Conservation (phyloP, 2,329 filamentous ascomycete species). For the Monosporascus sp. region DNA sequence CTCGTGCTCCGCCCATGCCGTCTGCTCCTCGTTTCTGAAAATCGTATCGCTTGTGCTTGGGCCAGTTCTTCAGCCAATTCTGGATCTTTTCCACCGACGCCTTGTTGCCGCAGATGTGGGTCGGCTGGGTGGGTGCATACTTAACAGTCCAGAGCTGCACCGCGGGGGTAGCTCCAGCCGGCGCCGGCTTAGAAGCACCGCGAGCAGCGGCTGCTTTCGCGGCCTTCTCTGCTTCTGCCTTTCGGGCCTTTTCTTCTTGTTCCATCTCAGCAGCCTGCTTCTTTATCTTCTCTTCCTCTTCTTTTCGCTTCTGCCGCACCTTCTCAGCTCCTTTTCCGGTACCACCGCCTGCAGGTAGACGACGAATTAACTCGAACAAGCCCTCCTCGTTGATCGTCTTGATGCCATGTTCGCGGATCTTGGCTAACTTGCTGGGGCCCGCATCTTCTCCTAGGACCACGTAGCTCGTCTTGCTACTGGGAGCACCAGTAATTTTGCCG, state of each 20-base stretch:
- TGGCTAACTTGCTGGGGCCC: conserved; percentile 86
- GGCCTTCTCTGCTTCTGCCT: conserved; percentile 48
- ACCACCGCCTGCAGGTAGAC: conserved; percentile 80
- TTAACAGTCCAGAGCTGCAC: conserved; percentile 87
- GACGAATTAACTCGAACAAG: conserved; percentile 77
- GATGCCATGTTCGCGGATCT: conserved; percentile 72
- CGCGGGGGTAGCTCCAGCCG: conserved; percentile 39
- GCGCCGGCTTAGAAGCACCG: conserved; percentile 29
- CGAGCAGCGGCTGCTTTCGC: conserved; percentile 45
- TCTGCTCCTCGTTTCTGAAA: conserved; percentile 83
- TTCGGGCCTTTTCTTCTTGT: conserved; percentile 63
- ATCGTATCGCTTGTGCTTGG: conserved; percentile 68
- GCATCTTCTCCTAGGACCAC: conserved; percentile 89
- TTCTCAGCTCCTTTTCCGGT: conserved; percentile 84
- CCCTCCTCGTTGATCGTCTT: conserved; percentile 95
- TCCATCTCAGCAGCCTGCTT: conserved; percentile 83
- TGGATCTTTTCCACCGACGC: conserved; percentile 83
- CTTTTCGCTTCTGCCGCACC: conserved; percentile 75
- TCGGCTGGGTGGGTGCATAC: conserved; percentile 81
- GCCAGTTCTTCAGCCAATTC: conserved; percentile 79
- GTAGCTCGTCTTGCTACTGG: conserved; percentile 90
- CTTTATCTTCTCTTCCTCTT: conserved; percentile 78
- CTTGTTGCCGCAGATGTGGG: conserved; percentile 95
- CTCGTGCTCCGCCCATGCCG: conserved; percentile 75
- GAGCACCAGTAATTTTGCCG: conserved; percentile 79